Base-by-base conservation (phyloP, 345 rosid species). In the Sisymbrium irio region DNA sequence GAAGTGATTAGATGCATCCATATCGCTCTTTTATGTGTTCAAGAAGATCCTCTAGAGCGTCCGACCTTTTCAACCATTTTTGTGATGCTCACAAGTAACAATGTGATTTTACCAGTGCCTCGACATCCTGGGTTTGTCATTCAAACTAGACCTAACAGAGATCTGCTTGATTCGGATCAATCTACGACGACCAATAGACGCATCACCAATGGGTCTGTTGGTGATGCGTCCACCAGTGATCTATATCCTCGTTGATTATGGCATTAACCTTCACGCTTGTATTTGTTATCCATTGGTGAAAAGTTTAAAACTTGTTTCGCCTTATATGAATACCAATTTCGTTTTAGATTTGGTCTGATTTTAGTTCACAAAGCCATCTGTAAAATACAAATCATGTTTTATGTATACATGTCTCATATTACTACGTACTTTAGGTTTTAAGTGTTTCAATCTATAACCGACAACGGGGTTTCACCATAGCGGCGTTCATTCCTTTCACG, bases 21-120 rank as follows among this genome's bases (percentile, higher is more conserved):
- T 41, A 79, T 90, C 2, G 90, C 89, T 2, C 69, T 89, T 30
- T 61, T 89, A 33, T 89, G 95, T 62, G 90, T 83, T 37, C 90
- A 89, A 61, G 84, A 83, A 78, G 85, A 88, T 72, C 82, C 88
- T 14, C 56, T 62, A 18, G 79, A 79, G 45, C 81, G 90, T 51
- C 90, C 96, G 3, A 72, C 81, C 4, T 77, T 89, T 79, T 70
- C 84, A 7, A 50, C 62, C 7, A 82, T 85, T 9, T 71, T 83
- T 33, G 6, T 53, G 25, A 83, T 84, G 85, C 49, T 89, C 69
- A 74, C 17, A 39, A 84, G 80, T 57, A 74, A 82, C 6, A 61
- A 65, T 6, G 11, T 69, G 46, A 66, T 73, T 17, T 78, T 86
- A 54, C 73, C 77, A 0, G 32, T 54, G 6, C 86, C 92, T 2